These are phyloP conservation scores for Zelopaecilomyces penicillatus DNA, from an alignment of 2,329 filamentous ascomycete genomes.

Conservation along the genomic window DNA sequence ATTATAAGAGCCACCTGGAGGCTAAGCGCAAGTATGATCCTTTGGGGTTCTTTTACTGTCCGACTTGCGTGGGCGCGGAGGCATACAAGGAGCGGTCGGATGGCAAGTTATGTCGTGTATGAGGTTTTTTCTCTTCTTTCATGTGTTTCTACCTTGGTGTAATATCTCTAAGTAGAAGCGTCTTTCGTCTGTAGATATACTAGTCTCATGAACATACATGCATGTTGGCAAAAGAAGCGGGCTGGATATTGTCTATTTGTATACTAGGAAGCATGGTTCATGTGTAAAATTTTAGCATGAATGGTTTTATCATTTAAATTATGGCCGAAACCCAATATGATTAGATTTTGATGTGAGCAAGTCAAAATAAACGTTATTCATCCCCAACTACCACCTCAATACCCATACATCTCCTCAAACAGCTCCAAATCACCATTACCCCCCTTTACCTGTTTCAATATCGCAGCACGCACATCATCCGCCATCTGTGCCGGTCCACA, in stretches of 20 bases:
- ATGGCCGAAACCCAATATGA: too few relatives aligned
- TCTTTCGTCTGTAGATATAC: too few relatives aligned
- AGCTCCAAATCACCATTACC: constrained; percentile 6
- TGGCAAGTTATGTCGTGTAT: constrained; percentile 8
- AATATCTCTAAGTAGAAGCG: too few relatives aligned
- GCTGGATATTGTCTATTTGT: too few relatives aligned
- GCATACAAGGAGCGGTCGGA: constrained; percentile 17
- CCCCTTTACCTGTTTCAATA: constrained; percentile 10
- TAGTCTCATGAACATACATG: too few relatives aligned
- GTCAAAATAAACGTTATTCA: too few relatives aligned
- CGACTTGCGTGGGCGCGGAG: constrained; percentile 31
- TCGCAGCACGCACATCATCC: constrained; percentile 24
- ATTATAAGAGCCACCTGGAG: constrained; percentile 20
- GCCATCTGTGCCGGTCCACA: constrained; percentile 30
- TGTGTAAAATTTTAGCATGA: too few relatives aligned
- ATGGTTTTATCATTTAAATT: too few relatives aligned
- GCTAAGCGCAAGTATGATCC: constrained; percentile 28
- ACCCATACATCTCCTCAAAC: constrained; percentile 11
- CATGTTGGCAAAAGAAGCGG: too few relatives aligned
- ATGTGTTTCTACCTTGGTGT: not conserved
- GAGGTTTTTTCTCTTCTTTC: not conserved
- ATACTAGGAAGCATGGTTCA: too few relatives aligned
- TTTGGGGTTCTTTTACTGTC: constrained; percentile 25
- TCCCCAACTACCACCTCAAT: not conserved
- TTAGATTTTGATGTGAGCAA: too few relatives aligned